Base-by-base conservation (phyloP, 2,329 filamentous ascomycete species). In the Sodiomyces alkalinus region DNA sequence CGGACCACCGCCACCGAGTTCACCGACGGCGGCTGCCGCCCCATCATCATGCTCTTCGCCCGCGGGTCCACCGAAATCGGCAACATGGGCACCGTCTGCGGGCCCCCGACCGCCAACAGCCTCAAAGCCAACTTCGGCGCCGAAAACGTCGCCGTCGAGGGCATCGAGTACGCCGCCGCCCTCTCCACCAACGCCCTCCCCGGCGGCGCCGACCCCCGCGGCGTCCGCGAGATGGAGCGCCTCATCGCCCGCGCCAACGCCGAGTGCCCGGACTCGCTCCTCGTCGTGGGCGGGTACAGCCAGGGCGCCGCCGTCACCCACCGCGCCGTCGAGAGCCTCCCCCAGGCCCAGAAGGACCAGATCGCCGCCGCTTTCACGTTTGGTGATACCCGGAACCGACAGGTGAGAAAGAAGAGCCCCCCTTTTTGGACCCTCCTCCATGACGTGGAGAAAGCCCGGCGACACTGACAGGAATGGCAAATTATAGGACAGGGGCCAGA, bases 201-300 rank as follows among this genome's bases (percentile, higher is more conserved):
- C 9, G 38, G 41, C 2, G 53, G 55, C 5, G 48, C 48, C 3
- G 45, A 46, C 11, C 32, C 34, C 10, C 37, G 35, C 3, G 47
- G 49, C 20, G 51, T 56, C 15, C 22, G 14, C 10, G 43, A 49
- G 29, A 50, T 49, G 31, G 40, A 43, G n/a, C 33, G 41, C 1
- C 42, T 56, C 11, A 48, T 57, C 39, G 43, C 43, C 7, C 28
- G 47, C 21, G 53, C 49, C 4, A 48, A 47, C 24, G 39, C 35
- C 5, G 49, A 54, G 22, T 58, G 55, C 35, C 51, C 52, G 5
- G 32, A 42, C 32, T 49, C 51, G 5, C 43, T 42, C 10, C 39
- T 59, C 23, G 46, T 56, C 11, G 45, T 48, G 11, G 51, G 51
- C 12, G 55, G 54, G 5, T 59, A 58, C 38, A 54, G 49, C 42